phyloP scores from a whole-genome alignment of 805 yeast species.

The Diddensiella caesifluorescens region DNA sequence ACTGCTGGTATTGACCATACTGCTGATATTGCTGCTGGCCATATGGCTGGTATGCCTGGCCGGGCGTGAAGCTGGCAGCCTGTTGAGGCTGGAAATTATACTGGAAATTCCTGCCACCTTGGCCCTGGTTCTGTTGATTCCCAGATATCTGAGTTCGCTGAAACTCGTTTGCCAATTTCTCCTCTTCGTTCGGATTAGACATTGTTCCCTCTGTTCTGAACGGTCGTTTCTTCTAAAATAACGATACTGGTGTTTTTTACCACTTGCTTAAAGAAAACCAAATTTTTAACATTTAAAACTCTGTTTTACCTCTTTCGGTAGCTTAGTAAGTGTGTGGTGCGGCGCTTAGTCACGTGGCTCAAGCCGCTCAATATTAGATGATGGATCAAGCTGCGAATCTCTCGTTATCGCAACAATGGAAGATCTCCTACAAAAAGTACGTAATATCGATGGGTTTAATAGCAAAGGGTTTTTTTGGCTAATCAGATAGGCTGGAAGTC shows the following conservation, averaged over 20 bases:
- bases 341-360: no score
- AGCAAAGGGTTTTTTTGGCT: not conserved
- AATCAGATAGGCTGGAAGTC: conserved; percentile 56
- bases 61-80: conserved; percentile 24
- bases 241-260: no score
- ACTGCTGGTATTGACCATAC: conserved; percentile 22
- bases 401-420: no score
- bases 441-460: not conserved
- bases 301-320: not conserved
- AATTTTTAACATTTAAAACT: not conserved
- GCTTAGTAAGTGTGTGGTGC: no score
- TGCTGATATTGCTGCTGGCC: conserved; percentile 9
- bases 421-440: conserved; percentile 9
- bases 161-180: conserved; percentile 16
- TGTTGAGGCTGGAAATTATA: conserved; percentile 26
- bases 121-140: conserved; percentile 42
- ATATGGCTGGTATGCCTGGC: conserved; percentile 28
- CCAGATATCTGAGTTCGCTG: conserved; percentile 31
- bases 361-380: no score
- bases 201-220: not conserved
- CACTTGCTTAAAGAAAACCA: no score
- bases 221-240: not conserved
- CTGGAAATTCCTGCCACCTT: conserved; percentile 44
- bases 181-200: conserved; percentile 13
- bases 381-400: no score